These are phyloP conservation scores for Penicillium sp. DNA, from an alignment of 2,329 filamentous ascomycete species.

Conservation along the genomic window DNA sequence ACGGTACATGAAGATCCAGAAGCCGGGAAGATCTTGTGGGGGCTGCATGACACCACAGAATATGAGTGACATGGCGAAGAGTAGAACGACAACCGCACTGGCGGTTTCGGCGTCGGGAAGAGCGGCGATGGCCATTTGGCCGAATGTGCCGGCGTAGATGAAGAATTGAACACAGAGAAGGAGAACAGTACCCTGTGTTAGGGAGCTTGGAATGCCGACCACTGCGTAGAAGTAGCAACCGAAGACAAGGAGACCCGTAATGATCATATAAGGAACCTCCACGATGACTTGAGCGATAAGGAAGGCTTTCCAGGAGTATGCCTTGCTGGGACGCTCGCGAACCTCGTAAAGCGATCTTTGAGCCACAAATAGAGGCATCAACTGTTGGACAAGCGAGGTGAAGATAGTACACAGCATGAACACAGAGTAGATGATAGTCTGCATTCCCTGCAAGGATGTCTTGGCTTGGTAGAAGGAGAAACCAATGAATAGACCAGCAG, in stretches of 20 bases:
- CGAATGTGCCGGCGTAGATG: slow-evolving; percentile 78
- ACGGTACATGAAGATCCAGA: slow-evolving; percentile 69
- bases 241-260: slow-evolving; percentile 73
- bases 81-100: slow-evolving; percentile 71
- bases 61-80: slow-evolving; percentile 81
- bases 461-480: slow-evolving; percentile 75
- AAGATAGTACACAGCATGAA: slow-evolving; percentile 82
- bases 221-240: slow-evolving; percentile 86
- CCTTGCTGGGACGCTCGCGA: slow-evolving; percentile 79
- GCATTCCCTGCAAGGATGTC: slow-evolving; percentile 72
- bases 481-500: slow-evolving; percentile 70
- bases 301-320: slow-evolving; percentile 83
- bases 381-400: slow-evolving; percentile 38
- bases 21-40: slow-evolving; percentile 59
- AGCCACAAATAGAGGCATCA: slow-evolving; percentile 80
- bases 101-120: slow-evolving; percentile 73
- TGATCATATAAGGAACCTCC: slow-evolving; percentile 80
- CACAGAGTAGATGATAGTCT: slow-evolving; percentile 82
- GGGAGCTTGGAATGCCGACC: slow-evolving; percentile 56
- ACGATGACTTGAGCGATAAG: slow-evolving; percentile 80
- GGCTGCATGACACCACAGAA: slow-evolving; percentile 71
- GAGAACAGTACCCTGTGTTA: slow-evolving; percentile 77
- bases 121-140: slow-evolving; percentile 73
- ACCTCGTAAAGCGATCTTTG: slow-evolving; percentile 81
- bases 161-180: slow-evolving; percentile 74